Evolutionary conservation across 805 yeast genomes (phyloP), one percentile per base, ranked within the genome.

Genomic region (Candida xiaguanensis): DNA sequence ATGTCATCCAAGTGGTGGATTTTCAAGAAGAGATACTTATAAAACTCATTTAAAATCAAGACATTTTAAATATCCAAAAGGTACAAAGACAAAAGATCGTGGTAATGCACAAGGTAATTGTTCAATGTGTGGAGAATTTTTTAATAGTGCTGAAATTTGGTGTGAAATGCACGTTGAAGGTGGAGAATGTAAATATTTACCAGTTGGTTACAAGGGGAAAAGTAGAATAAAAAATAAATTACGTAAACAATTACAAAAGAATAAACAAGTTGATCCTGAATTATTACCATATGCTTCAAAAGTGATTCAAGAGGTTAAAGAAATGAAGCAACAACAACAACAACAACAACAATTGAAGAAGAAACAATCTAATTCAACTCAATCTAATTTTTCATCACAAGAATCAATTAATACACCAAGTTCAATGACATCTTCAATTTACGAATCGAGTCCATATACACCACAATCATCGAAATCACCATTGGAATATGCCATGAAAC

Each of bases 1-100:
- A 44, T 77, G 82, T 45, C 82, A 76, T 50, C 74, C 78, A 14
- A 72, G 70, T 16, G 82, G 82, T 5, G 79, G 78, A 3, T 77
- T 77, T 48, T 74, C 81, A 5, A 62, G 82, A 50, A 63, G 81
- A 49, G 82, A 77, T 51, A 76, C 82, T 5, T 75, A 73, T 53
- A 75, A 75, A 48, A 77, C 78, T 2, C 82, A 77, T 52, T 62
- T 77, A 38, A 76, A 75, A 49, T 70, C 80, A 7, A 58, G 77
- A 40, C 82, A 77, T 52, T 77, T 77, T 52, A 67, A 68, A 32
- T 77, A 76, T 46, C 82, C 82, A 25, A 65, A 74, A 27, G 82
- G 80, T 3, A 73, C 76, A 11, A 67, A 67, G 45, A 66, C 75
- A 3, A 65, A 63, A 41, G 71, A 69, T 34, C 52, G 82, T 36